phyloP scores from a whole-genome alignment of 179 eudicot species.

The Beta lomatogona region DNA sequence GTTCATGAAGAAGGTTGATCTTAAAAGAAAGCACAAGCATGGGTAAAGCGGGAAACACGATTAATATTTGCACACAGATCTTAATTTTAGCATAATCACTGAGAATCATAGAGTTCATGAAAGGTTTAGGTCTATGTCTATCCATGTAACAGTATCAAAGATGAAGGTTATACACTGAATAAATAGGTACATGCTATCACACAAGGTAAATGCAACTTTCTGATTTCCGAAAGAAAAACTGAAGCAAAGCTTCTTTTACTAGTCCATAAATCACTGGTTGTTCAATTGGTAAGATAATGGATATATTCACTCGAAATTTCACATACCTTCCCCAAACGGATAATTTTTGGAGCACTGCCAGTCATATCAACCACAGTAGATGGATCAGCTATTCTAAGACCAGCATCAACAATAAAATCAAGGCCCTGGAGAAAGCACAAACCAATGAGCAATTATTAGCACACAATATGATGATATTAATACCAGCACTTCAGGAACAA shows the following conservation, averaged over 20 bases:
- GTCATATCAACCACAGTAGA: conserved; percentile 95
- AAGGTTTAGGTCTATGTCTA: too few species aligned
- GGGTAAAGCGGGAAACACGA: too few species aligned
- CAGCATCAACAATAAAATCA: conserved; percentile 90
- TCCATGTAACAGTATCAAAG: neutral
- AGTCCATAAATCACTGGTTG: neutral
- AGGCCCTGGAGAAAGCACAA: conserved; percentile 58
- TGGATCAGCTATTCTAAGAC: conserved; percentile 81
- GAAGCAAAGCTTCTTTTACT: neutral
- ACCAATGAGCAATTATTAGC: conserved; percentile 2
- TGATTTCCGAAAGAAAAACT: neutral
- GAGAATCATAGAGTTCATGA: too few species aligned
- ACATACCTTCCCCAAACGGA: conserved; percentile 79
- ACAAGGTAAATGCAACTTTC: neutral
- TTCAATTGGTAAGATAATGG: neutral
- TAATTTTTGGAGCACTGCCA: conserved; percentile 57
- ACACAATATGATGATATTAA: neutral
- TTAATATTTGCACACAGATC: too few species aligned
- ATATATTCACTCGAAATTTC: neutral
- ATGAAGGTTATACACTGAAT: neutral
- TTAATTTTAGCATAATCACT: too few species aligned
- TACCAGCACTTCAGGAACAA: neutral
- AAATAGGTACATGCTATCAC: neutral
- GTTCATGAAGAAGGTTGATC: too few species aligned
- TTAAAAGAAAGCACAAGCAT: too few species aligned